Conservation (phyloP, 2,329 filamentous ascomycete species). For the Phaeophleospora eucalypticola region DNA sequence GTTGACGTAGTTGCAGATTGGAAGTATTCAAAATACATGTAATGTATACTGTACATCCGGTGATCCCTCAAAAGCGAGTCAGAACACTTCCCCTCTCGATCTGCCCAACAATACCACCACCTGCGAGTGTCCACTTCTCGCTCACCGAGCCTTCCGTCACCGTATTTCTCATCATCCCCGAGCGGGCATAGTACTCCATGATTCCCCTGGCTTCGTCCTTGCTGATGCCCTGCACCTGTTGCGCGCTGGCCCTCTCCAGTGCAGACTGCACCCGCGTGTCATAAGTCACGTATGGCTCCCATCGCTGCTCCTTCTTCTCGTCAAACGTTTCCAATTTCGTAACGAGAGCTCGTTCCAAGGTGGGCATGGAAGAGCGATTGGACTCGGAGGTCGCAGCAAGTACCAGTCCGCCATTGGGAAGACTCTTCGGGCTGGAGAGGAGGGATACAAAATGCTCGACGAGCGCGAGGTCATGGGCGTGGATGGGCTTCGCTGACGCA, state of each 20-base stretch:
- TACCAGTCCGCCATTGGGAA: conserved; percentile 73
- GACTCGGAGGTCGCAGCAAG: conserved; percentile 70
- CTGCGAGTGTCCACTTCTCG: conserved; percentile 80
- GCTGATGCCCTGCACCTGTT: conserved; percentile 63
- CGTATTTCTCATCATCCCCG: conserved; percentile 68
- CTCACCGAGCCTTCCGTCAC: conserved; percentile 68
- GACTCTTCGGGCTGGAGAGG: conserved; percentile 54
- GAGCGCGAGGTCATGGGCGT: conserved; percentile 78
- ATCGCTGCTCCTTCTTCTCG: conserved; percentile 34
- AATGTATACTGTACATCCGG: no score
- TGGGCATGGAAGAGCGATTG: conserved; percentile 46
- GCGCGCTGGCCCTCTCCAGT: conserved; percentile 41
- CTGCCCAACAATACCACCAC: conserved; percentile 79
- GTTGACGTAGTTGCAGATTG: no score
- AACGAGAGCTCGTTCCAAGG: conserved; percentile 15
- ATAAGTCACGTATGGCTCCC: conserved; percentile 50
- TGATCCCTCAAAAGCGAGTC: conserved; percentile 38
- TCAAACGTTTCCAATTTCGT: conserved; percentile 17
- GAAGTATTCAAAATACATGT: no score
- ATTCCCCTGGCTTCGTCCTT: conserved; percentile 71
- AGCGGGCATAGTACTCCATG: conserved; percentile 91
- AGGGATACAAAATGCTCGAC: conserved; percentile 70
- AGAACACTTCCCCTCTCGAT: conserved; percentile 65
- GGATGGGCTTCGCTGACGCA: conserved; percentile 67
- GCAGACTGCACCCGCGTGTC: conserved; percentile 51